phyloP scores from a whole-genome alignment of 2,329 filamentous ascomycete species.

The Aspergillus hortae region DNA sequence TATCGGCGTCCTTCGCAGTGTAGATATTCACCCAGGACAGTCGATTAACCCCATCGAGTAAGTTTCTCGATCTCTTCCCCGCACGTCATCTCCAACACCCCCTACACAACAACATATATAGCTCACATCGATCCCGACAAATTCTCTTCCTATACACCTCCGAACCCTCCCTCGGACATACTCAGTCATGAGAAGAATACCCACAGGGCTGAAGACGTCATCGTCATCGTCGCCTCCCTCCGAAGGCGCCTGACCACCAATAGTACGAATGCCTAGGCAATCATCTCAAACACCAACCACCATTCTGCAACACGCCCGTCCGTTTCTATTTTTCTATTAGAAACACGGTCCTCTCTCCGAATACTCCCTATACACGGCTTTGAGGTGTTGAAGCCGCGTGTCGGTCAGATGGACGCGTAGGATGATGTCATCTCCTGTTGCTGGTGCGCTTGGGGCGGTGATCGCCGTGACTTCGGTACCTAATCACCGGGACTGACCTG shows the following conservation, averaged over 20 bases:
- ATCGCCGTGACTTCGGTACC: not conserved
- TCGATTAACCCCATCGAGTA: not conserved
- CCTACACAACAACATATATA: not conserved
- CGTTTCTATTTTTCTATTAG: no score
- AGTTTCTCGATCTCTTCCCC: conserved; percentile 1
- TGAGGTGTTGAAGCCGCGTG: not conserved
- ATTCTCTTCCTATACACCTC: not conserved
- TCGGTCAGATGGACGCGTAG: not conserved
- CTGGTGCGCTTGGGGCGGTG: not conserved
- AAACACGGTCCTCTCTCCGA: no score
- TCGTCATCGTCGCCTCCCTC: no score
- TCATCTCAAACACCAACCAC: no score
- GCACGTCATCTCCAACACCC: not conserved
- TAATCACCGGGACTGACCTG: no score
- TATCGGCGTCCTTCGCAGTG: not conserved
- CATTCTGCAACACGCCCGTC: no score
- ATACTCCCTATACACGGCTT: no score
- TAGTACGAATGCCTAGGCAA: no score
- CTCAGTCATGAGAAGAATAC: no score
- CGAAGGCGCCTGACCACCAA: no score
- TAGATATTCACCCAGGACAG: not conserved
- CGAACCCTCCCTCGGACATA: no score
- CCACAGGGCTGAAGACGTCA: no score
- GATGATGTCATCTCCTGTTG: not conserved
- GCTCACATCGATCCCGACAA: not conserved